Percentiles rank a stretch among this genome's conserved stretches.
phyloP scores from a whole-genome alignment of 768 basidiomycete species.

The Tulasnella sp. region DNA sequence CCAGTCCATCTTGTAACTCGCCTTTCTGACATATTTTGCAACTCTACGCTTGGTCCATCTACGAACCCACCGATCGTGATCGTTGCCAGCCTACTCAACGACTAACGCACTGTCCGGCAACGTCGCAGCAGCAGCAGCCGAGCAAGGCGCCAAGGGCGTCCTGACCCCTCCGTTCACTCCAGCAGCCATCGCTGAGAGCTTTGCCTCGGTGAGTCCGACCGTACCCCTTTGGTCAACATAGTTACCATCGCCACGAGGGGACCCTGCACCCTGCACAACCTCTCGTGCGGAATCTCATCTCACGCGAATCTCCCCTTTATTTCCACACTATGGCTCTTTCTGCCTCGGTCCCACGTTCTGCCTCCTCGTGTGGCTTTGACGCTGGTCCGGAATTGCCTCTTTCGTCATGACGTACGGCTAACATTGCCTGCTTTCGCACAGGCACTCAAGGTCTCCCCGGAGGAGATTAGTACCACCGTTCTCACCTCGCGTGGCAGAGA shows the following conservation, averaged over 20 bases:
- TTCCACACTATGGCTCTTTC: background rate
- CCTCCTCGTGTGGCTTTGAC: background rate
- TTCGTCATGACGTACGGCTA: background rate
- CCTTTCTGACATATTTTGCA: background rate
- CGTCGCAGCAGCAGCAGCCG: slow-evolving; percentile 1
- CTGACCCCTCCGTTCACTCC: slow-evolving; percentile 14
- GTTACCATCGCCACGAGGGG: background rate
- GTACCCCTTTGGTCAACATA: background rate
- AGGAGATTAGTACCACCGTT: background rate
- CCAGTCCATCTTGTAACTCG: background rate
- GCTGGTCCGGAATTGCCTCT: too few species aligned
- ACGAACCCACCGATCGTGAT: background rate
- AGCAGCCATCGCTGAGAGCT: slow-evolving; percentile 1
- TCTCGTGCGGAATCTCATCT: too few species aligned
- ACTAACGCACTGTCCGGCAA: background rate
- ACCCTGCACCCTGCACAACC: too few species aligned
- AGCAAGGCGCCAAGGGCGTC: slow-evolving; percentile 6
- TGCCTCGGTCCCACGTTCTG: background rate
- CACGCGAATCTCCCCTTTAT: slow-evolving; percentile 8
- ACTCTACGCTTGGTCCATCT: background rate
- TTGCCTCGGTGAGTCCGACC: slow-evolving; percentile 10
- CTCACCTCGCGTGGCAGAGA: background rate
- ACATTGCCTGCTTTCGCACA: background rate
- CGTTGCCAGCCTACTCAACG: background rate
- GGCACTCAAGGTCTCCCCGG: background rate